Base-by-base conservation (phyloP, 495 filamentous ascomycete genomes). In the Hypoxylon intermedium region DNA sequence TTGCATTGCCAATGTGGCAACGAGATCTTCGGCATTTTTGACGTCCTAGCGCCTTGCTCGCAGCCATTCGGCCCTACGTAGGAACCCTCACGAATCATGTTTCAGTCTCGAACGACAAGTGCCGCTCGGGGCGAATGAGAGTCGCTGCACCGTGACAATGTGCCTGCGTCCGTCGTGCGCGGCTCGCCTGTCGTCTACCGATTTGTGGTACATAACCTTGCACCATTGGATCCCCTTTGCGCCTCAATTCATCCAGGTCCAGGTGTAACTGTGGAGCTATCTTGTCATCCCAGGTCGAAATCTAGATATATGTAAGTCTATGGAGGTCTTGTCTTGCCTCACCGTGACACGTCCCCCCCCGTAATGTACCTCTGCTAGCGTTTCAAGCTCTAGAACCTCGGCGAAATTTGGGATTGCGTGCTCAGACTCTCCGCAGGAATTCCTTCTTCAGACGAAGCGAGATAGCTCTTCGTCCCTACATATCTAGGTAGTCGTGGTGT, bases 1-100 rank as follows among this genome's bases (percentile, higher is more conserved):
- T 65, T 65, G 62, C 62, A 65, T 65, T 57, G 53, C 62, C 56
- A 55, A 44, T 56, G 62, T 65, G 62, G 62, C 62, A 65, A 65
- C 26, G 62, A 65, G 62, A 65, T 65, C 62, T 60, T 60, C 62
- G 62, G 62, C 62, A 65, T 60, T 60, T 49, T 65, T 60, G 51
- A 60, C 56, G 52, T 67, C 52, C 58, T 63, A 67, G 63, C 63
- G 63, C 63, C 63, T 46, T 47, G 18, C 50, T 53, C 57, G 58
- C 52, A 58, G 52, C 58, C 36, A 67, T 67, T 67, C 63, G 63
- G 63, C 52, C 63, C 63, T 67, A 67, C 58, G 58, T 46, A 56
- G 49, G 37, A 44, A 40, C 19, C n/a, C 38, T 54, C 58, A 40
- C 63, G 63, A 63, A 67, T 67, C 63, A 67, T 67, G 63, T 67